A percentile compares a stretch with the other conserved stretches of the same genome.
These are phyloP conservation scores for Ogataea hybrid DNA, from an alignment of 1,139 yeast genomes.

Conservation along the genomic window DNA sequence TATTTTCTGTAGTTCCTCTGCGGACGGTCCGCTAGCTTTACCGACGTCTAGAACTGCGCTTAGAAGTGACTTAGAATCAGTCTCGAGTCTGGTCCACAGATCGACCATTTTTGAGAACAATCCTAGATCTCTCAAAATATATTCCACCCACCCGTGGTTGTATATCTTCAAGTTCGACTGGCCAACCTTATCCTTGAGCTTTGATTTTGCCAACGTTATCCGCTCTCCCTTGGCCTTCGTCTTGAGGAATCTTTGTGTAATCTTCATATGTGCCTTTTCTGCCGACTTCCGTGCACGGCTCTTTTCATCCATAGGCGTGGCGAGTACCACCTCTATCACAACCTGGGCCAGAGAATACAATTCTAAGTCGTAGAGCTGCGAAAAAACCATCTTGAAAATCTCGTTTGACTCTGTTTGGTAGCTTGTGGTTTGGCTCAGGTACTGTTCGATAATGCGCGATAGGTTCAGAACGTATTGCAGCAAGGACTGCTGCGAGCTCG, in stretches of 20 bases:
- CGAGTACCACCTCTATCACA: slow-evolving; percentile 8
- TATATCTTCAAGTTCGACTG: neutral
- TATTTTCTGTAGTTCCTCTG: slow-evolving; percentile 5
- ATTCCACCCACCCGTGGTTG: slow-evolving; percentile 6
- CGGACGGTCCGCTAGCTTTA: neutral
- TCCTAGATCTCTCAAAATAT: neutral
- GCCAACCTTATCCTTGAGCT: neutral
- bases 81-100: slow-evolving; percentile 4
- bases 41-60: neutral
- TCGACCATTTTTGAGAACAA: slow-evolving; percentile 5
- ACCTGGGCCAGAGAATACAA: slow-evolving; percentile 5
- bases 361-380: slow-evolving; percentile 14
- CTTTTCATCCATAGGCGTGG: slow-evolving; percentile 1
- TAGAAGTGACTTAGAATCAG: neutral
- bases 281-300: slow-evolving; percentile 2
- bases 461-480: slow-evolving; percentile 5
- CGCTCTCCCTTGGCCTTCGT: neutral
- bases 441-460: slow-evolving; percentile 2
- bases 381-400: slow-evolving; percentile 12
- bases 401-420: slow-evolving; percentile 5
- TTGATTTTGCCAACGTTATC: neutral
- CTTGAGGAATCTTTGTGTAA: slow-evolving; percentile 7
- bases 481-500: neutral
- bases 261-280: slow-evolving; percentile 6
- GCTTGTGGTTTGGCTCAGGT: slow-evolving; percentile 3